Conservation (phyloP, 768 basidiomycete genomes). For the Termitomyces sp. region DNA sequence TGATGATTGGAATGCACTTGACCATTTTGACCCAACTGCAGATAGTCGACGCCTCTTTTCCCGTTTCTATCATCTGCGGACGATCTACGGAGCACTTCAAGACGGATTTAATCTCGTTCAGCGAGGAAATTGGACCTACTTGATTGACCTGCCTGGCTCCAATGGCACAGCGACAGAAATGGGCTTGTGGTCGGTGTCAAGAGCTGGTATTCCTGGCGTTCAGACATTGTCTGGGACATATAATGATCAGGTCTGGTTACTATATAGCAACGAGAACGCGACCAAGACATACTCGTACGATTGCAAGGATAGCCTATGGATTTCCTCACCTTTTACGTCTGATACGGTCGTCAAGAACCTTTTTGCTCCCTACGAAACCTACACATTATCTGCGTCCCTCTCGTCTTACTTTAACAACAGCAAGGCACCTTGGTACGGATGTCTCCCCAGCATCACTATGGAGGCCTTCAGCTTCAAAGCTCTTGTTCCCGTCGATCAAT, state of each 20-base stretch:
- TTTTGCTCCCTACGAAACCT: slow-evolving; percentile 80
- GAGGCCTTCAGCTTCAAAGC: slow-evolving; percentile 80
- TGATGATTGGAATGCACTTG: slow-evolving; percentile 90
- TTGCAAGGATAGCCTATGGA: slow-evolving; percentile 63
- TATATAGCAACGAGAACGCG: slow-evolving; percentile 83
- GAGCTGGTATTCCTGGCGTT: slow-evolving; percentile 53
- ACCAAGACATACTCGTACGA: slow-evolving; percentile 62
- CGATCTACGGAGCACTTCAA: slow-evolving; percentile 67
- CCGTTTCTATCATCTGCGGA: slow-evolving; percentile 71
- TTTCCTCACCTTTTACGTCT: slow-evolving; percentile 71
- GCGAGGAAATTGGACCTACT: slow-evolving; percentile 81
- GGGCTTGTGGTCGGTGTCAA: slow-evolving; percentile 82
- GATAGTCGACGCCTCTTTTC: slow-evolving; percentile 70
- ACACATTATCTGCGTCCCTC: slow-evolving; percentile 62
- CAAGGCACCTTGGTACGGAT: slow-evolving; percentile 67
- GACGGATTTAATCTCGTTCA: slow-evolving; percentile 87
- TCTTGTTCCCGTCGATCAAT: slow-evolving; percentile 64
- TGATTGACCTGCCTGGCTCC: slow-evolving; percentile 80
- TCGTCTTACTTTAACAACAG: slow-evolving; percentile 60
- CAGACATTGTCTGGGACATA: slow-evolving; percentile 62
- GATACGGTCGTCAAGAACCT: slow-evolving; percentile 68
- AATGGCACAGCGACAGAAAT: slow-evolving; percentile 78
- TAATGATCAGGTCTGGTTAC: slow-evolving; percentile 73
- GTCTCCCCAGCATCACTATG: slow-evolving; percentile 62
- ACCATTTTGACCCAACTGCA: slow-evolving; percentile 91